phyloP scores from a whole-genome alignment of 1,284 basidiomycete genomes.

The Apiotrichum akiyoshidainum region DNA sequence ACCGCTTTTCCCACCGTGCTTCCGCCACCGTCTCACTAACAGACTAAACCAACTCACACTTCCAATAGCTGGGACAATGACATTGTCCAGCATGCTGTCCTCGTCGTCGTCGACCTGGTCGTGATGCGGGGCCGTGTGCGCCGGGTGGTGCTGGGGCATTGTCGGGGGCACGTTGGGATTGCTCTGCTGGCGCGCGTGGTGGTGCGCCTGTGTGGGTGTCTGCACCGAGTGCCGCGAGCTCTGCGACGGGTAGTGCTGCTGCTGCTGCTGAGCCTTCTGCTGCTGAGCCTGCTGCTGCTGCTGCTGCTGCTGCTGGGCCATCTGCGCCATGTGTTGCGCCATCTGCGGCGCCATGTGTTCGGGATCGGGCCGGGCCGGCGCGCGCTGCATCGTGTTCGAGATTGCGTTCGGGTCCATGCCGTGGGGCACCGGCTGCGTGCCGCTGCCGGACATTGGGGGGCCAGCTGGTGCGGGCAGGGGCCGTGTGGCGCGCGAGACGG shows the following conservation, averaged over 20 bases:
- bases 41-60: slow-evolving; percentile 61
- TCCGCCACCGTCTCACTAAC: neutral
- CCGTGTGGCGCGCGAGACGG: slow-evolving; percentile 27
- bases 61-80: slow-evolving; percentile 85
- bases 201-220: slow-evolving; percentile 24
- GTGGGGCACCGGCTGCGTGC: slow-evolving; percentile 1
- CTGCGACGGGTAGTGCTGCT: neutral
- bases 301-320: slow-evolving; percentile 12
- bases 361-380: slow-evolving; percentile 11
- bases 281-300: slow-evolving; percentile 2
- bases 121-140: slow-evolving; percentile 33
- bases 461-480: slow-evolving; percentile 14
- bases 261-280: neutral
- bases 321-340: slow-evolving; percentile 17
- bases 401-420: slow-evolving; percentile 14
- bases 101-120: slow-evolving; percentile 59
- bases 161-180: slow-evolving; percentile 59
- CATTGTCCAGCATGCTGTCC: slow-evolving; percentile 89
- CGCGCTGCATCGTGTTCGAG: slow-evolving; percentile 29
- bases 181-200: slow-evolving; percentile 53
- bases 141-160: slow-evolving; percentile 52
- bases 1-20: neutral
- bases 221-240: slow-evolving; percentile 6
- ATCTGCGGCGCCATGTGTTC: slow-evolving; percentile 15
- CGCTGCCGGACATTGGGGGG: neutral